phyloP scores from a whole-genome alignment of 2,329 filamentous ascomycete species.

The Sarocladium brachiariae region DNA sequence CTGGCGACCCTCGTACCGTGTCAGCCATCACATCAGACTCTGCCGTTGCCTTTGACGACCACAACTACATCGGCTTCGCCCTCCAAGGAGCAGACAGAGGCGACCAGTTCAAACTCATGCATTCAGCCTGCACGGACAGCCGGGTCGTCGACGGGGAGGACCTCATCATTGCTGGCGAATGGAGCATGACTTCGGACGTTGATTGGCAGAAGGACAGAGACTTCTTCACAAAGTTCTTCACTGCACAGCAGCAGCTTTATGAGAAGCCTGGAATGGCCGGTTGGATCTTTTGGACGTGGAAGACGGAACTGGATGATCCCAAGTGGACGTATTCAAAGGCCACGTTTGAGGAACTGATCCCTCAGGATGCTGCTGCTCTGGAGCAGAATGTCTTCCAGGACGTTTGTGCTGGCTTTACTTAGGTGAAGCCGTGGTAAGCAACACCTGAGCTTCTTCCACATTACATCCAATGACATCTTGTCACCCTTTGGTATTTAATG shows the following conservation, averaged over 20 bases:
- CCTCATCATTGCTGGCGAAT: slow-evolving; percentile 49
- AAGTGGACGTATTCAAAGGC: slow-evolving; percentile 23
- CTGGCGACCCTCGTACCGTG: slow-evolving; percentile 27
- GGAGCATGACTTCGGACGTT: slow-evolving; percentile 42
- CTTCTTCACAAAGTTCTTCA: slow-evolving; percentile 52
- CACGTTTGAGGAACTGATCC: slow-evolving; percentile 16
- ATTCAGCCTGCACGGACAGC: slow-evolving; percentile 36
- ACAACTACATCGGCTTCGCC: slow-evolving; percentile 35
- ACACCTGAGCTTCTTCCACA: background rate
- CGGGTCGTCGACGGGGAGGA: slow-evolving; percentile 28
- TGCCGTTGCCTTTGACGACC: slow-evolving; percentile 46
- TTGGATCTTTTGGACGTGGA: slow-evolving; percentile 57
- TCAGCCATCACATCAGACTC: slow-evolving; percentile 28
- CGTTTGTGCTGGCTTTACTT: slow-evolving; percentile 16
- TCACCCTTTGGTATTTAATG: too few relatives aligned
- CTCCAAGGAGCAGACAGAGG: slow-evolving; percentile 8
- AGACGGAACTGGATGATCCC: slow-evolving; percentile 28
- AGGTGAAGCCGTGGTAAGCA: background rate
- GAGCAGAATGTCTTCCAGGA: slow-evolving; percentile 21
- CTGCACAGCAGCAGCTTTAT: slow-evolving; percentile 47
- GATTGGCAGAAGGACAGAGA: slow-evolving; percentile 28
- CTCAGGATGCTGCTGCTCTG: slow-evolving; percentile 17
- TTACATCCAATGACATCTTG: too few relatives aligned
- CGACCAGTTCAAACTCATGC: slow-evolving; percentile 17
- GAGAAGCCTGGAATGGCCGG: slow-evolving; percentile 40